Percentiles rank a stretch among this genome's conserved stretches.
phyloP scores from a whole-genome alignment of 1,284 basidiomycete genomes.

The Malassezia sp. region DNA sequence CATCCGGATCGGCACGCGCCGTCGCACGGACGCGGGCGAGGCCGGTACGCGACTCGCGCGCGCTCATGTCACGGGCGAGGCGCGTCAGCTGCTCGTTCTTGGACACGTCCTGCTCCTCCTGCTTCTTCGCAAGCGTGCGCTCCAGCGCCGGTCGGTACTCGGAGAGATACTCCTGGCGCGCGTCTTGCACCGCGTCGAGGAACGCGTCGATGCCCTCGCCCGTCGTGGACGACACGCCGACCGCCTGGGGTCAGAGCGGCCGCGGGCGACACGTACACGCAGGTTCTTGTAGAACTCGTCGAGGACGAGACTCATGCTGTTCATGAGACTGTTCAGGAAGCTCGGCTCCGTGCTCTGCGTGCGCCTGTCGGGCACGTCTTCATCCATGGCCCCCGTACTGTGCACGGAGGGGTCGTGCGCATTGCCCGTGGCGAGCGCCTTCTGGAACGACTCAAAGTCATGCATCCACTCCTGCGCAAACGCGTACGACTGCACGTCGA shows the following conservation, averaged over 20 bases:
- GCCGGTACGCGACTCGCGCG: constrained; percentile 18
- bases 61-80: constrained; percentile 73
- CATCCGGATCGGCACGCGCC: constrained; percentile 6
- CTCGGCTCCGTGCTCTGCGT: constrained; percentile 58
- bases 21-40: constrained; percentile 42
- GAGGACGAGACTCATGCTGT: constrained; percentile 92
- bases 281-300: constrained; percentile 98
- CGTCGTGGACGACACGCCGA: constrained; percentile 90
- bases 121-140: constrained; percentile 53
- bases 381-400: constrained; percentile 2
- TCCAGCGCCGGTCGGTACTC: constrained; percentile 85
- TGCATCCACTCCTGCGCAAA: constrained; percentile 97
- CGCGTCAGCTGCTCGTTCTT: constrained; percentile 61
- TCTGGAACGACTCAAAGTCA: constrained; percentile 70
- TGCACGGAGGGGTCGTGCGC: constrained; percentile 49
- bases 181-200: constrained; percentile 76
- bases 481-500: constrained; percentile 72
- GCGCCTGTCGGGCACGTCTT: neutral
- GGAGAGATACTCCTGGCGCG: constrained; percentile 70
- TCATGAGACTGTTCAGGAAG: constrained; percentile 98
- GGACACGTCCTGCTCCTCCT: constrained; percentile 59
- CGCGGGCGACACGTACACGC: too few relatives aligned
- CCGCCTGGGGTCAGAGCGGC: too few relatives aligned
- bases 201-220: constrained; percentile 84
- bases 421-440: constrained; percentile 48